Percentiles rank a stretch among this genome's conserved stretches.
Conservation (phyloP, 2,329 filamentous ascomycete genomes). For the Microdochium bolleyi region DNA sequence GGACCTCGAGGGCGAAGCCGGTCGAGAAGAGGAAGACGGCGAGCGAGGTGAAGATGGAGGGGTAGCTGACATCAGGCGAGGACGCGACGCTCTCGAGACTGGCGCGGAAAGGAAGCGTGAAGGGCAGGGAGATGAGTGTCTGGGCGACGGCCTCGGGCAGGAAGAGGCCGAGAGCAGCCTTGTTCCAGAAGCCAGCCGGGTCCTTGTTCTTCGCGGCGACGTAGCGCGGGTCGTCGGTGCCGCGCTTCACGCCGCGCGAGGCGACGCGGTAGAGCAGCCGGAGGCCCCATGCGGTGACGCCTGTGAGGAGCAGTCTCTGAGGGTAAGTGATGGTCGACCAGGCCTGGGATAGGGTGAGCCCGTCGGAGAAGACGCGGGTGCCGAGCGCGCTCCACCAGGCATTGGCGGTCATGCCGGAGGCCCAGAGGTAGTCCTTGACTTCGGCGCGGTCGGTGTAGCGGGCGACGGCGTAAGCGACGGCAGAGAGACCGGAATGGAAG, state of each 20-base stretch:
- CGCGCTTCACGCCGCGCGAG: conserved; percentile 36
- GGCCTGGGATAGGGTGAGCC: conserved; percentile 35
- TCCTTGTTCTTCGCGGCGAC: conserved; percentile 39
- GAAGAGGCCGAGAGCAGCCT: conserved; percentile 43
- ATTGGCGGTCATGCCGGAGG: conserved; percentile 43
- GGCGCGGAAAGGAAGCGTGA: conserved; percentile 46
- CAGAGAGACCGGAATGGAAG: conserved; percentile 41
- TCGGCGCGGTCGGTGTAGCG: conserved; percentile 46
- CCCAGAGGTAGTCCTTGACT: conserved; percentile 54
- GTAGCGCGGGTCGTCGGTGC: conserved; percentile 49
- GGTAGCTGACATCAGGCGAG: conserved; percentile 17
- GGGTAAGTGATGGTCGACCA: conserved; percentile 40
- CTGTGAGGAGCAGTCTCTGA: conserved; percentile 45
- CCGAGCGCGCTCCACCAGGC: conserved; percentile 54
- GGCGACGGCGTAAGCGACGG: conserved; percentile 41
- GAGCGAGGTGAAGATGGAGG: conserved; percentile 22
- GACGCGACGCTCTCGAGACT: conserved; percentile 23
- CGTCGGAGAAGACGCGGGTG: conserved; percentile 34
- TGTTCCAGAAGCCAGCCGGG: conserved; percentile 44
- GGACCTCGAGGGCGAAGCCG: conserved; percentile 46
- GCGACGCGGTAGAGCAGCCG: conserved; percentile 47
- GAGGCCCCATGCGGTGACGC: conserved; percentile 49
- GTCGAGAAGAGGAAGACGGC: conserved; percentile 47
- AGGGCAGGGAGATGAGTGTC: conserved; percentile 47
- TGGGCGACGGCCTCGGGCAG: conserved; percentile 50